Base-by-base conservation (phyloP, 495 filamentous ascomycete species). In the Articulospora tetracladia region DNA sequence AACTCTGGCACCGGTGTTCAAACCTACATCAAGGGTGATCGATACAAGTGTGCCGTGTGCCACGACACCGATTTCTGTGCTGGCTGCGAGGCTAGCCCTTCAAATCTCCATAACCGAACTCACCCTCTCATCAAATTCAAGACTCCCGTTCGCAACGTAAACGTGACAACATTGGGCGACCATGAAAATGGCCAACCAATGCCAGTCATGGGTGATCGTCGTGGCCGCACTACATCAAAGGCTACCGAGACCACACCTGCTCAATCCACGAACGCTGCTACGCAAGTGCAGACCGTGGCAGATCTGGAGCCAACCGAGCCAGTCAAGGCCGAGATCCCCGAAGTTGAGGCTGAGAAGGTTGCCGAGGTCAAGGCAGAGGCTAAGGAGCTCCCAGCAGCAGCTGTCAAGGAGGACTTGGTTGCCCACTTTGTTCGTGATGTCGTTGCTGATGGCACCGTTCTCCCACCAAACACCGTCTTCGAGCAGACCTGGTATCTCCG, bases 1-100 rank as follows among this genome's bases (percentile, higher is more conserved):
- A 80, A 83, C 60, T 68, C 71, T 62, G 77, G 81, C 57, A 69
- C 74, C 23, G 75, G 75, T 41, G 39, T 24, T 53, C 67, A 69
- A n/a, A 73, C 76, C 41, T 97, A 91, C 73, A 96, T 99, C 63
- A 76, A 76, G 28, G 95, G 94, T 19, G 81, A 88, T 63, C 87
- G 94, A 59, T 99, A 93, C 81, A 98, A 98, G 83, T 99, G 94
- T 70, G 91, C 95, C 58, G 89, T 99, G 54, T 99, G 94, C 76
- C 83, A 94, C 69, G 95, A 99, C 71, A 89, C 87, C 32, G 95
- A 98, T 68, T 96, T 98, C 81, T 99, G 94, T 71, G 92, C 88
- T 63, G 89, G 83, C 68, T 99, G 94, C 74, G 94, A 99, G 75
- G 90, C 93, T 25, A 82, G 83, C 63, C 95, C 95, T 4, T 79